Percentiles rank a stretch among this genome's conserved stretches.
Conservation (phyloP, 2,329 filamentous ascomycete species). For the Massarina eburnea region DNA sequence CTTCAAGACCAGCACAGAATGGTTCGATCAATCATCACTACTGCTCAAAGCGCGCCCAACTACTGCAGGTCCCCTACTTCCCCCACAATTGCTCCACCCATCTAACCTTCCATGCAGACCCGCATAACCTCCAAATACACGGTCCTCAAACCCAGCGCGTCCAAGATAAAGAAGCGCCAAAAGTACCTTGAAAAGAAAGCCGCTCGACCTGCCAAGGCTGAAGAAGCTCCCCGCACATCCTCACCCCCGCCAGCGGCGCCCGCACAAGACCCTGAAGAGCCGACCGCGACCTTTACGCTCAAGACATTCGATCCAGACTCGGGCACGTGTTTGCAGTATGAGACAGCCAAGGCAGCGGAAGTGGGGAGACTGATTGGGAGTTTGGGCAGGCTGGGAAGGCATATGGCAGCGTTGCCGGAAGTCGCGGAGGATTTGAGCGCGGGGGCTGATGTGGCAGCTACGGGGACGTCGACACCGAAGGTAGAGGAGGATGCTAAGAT, state of each 20-base stretch:
- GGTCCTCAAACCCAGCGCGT: slow-evolving; percentile 54
- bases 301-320: slow-evolving; percentile 87
- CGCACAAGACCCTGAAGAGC: slow-evolving; percentile 26
- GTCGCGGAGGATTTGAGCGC: slow-evolving; percentile 43
- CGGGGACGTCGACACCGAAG: slow-evolving; percentile 34
- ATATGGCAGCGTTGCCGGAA: slow-evolving; percentile 56
- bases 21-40: slow-evolving; percentile 83
- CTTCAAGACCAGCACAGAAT: slow-evolving; percentile 81
- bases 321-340: slow-evolving; percentile 85
- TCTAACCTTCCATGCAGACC: slow-evolving; percentile 59
- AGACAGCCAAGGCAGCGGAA: slow-evolving; percentile 87
- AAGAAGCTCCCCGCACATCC: slow-evolving; percentile 13
- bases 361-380: slow-evolving; percentile 79
- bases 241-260: slow-evolving; percentile 32
- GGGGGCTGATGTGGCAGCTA: slow-evolving; percentile 26
- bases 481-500: slow-evolving; percentile 37
- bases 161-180: slow-evolving; percentile 38
- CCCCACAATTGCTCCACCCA: slow-evolving; percentile 5
- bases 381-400: slow-evolving; percentile 72
- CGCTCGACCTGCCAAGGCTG: slow-evolving; percentile 25
- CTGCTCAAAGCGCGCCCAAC: slow-evolving; percentile 84
- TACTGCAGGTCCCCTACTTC: slow-evolving; percentile 62
- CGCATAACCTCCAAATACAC: slow-evolving; percentile 92
- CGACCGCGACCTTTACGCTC: slow-evolving; percentile 68
- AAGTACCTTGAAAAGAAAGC: slow-evolving; percentile 33